Base-by-base conservation (phyloP, 352 stramenopile species). In the Phytophthora rubi region DNA sequence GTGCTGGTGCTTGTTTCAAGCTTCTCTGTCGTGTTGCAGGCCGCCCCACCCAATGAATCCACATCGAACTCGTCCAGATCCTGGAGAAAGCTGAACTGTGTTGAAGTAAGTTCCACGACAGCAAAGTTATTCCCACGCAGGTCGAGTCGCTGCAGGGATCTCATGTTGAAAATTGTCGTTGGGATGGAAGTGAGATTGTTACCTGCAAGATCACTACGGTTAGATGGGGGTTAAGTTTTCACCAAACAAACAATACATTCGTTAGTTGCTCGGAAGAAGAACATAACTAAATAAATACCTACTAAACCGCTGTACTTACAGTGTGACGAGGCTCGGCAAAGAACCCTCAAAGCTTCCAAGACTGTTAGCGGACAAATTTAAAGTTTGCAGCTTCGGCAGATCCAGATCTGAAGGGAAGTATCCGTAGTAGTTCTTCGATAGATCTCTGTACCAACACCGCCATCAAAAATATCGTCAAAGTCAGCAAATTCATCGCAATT, bases 391-490 rank as follows among this genome's bases (percentile, higher is more conserved):
- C 18, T 65, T 70, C 3, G 66, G 52, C n/a, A 88, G 21, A 12
- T 71, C 65, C 37, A 85, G 74, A 57, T 85, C 76, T 33, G 58
- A 53, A 12, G 84, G 84, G 63, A 80, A 92, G 47, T 75, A 69
- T 32, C 60, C 73, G 32, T 88, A 80, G 60, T 88, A 89, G 70
- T 92, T 92, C 52, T 83, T 75, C 4, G 84, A 89, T 32, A 90
- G 45, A 68, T 92, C 82, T 26, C 81, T 91, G 28, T 44, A 45
- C 16, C 35, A 77, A 2, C n/a, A 62, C 30, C 7, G 59, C 28
- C 55, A 15, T 60, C 18, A n/a, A 42, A 16, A 23, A 26, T 8
- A 44, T 44, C 37, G 13, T 8, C 37, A 44, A 7, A 3, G 13
- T 18, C 4, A 47, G 15, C 12, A 47, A 47, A 2, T 39, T 39